Evolutionary conservation across 2,329 filamentous ascomycete species (phyloP).

Genomic region (Gnomoniopsis smithogilvyi): DNA sequence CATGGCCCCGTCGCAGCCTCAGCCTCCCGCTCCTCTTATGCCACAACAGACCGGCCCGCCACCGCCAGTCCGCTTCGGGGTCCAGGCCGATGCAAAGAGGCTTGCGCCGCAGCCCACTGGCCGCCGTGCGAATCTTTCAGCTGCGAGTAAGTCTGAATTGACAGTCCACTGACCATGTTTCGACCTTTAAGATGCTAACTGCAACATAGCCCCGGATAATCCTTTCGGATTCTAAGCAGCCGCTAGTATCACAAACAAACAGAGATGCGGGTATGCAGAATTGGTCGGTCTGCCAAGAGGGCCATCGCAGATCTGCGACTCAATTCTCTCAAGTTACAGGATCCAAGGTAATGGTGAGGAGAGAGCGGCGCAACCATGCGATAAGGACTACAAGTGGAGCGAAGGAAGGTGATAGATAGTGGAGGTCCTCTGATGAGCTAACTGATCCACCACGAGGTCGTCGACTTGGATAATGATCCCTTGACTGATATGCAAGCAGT

Average conservation of each 20-base stretch:
- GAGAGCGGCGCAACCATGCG: background rate
- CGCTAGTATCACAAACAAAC: background rate
- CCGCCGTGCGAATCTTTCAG: constrained; percentile 80
- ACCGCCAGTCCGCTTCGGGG: constrained; percentile 85
- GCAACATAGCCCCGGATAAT: constrained; percentile 45
- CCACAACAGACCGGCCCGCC: constrained; percentile 83
- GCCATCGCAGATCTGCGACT: background rate
- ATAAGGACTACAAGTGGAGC: background rate
- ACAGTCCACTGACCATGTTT: background rate
- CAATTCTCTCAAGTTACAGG: background rate
- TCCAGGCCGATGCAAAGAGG: constrained; percentile 69
- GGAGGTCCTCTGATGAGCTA: no score
- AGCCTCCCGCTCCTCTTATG: constrained; percentile 59
- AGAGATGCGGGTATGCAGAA: background rate
- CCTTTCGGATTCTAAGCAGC: constrained; percentile 48
- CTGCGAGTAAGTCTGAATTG: constrained; percentile 78
- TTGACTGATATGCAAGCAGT: background rate
- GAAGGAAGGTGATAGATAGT: no score
- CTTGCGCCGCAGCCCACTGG: constrained; percentile 84
- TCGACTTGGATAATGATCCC: background rate
- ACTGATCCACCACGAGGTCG: no score
- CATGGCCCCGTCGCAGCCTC: constrained; percentile 52
- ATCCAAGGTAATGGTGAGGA: background rate
- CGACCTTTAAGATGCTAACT: constrained; percentile 18
- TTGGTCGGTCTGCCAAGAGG: background rate